These are phyloP conservation scores for Tremella yokohamensis DNA, from an alignment of 768 basidiomycete species.

Conservation along the genomic window DNA sequence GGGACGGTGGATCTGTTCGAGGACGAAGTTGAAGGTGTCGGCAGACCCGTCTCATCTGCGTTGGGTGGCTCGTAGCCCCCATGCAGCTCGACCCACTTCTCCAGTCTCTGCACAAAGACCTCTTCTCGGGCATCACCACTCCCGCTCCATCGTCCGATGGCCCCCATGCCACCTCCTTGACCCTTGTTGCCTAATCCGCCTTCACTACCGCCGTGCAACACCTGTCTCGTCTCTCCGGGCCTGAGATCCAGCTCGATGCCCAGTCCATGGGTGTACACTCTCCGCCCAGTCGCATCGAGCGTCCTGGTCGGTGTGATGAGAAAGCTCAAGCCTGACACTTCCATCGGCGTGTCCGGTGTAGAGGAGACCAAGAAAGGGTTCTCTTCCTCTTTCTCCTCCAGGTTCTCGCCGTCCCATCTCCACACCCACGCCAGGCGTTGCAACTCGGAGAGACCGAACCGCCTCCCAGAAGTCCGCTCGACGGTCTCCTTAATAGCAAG, in stretches of 20 bases:
- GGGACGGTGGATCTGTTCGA: slow-evolving; percentile 30
- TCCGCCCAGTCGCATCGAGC: slow-evolving; percentile 35
- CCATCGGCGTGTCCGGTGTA: slow-evolving; percentile 2
- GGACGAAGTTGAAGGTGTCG: slow-evolving; percentile 34
- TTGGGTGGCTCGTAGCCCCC: slow-evolving; percentile 33
- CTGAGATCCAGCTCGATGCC: slow-evolving; percentile 44
- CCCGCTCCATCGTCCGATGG: slow-evolving; percentile 47
- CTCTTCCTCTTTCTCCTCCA: slow-evolving; percentile 32
- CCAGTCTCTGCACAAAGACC: slow-evolving; percentile 33
- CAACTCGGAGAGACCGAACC: slow-evolving; percentile 45
- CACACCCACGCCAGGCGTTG: slow-evolving; percentile 47
- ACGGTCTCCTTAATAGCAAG: slow-evolving; percentile 41
- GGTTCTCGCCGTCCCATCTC: slow-evolving; percentile 39
- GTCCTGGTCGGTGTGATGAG: slow-evolving; percentile 45
- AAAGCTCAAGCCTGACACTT: slow-evolving; percentile 27
- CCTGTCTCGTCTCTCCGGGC: slow-evolving; percentile 43
- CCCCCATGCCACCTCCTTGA: slow-evolving; percentile 44
- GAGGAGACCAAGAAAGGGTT: slow-evolving; percentile 41
- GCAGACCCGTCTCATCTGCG: slow-evolving; percentile 16
- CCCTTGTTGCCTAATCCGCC: slow-evolving; percentile 45
- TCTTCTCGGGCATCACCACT: slow-evolving; percentile 39
- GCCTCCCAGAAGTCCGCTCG: slow-evolving; percentile 36
- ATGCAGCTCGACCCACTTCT: slow-evolving; percentile 44
- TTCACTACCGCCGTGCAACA: slow-evolving; percentile 35
- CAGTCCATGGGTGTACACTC: slow-evolving; percentile 46